phyloP scores from a whole-genome alignment of 2,329 filamentous ascomycete genomes.

The Claviceps humidiphila region DNA sequence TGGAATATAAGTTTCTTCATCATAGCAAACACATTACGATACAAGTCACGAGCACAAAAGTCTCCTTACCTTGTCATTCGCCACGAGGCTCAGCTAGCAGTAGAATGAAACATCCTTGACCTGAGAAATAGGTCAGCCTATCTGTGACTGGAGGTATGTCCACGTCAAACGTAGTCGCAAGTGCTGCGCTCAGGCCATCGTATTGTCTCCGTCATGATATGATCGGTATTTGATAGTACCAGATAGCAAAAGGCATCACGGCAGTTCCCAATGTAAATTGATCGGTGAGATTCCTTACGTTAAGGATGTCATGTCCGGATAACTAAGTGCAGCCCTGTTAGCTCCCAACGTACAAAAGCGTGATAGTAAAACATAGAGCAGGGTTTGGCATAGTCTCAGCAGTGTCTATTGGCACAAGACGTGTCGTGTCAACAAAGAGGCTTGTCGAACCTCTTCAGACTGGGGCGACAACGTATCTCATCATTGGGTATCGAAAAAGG shows the following conservation, averaged over 20 bases:
- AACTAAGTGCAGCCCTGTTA: constrained; percentile 1
- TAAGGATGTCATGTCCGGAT: background rate
- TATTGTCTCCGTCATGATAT: constrained; percentile 23
- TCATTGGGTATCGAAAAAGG: constrained; percentile 24
- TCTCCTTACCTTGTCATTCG: constrained; percentile 13
- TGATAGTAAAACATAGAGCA: background rate
- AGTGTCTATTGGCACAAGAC: constrained; percentile 45
- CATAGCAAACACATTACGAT: constrained; percentile 27
- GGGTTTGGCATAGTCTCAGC: constrained; percentile 24
- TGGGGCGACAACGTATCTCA: constrained; percentile 37
- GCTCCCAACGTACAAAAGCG: background rate
- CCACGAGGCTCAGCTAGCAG: background rate
- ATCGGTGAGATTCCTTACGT: constrained; percentile 1
- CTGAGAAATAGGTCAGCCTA: background rate
- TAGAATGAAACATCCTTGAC: background rate
- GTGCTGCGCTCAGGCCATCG: constrained; percentile 17
- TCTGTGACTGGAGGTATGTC: too few species aligned
- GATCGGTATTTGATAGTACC: constrained; percentile 35
- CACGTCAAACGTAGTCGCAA: background rate
- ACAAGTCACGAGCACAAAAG: background rate
- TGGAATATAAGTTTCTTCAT: constrained; percentile 59
- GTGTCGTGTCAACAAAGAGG: constrained; percentile 35
- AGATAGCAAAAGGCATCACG: constrained; percentile 26
- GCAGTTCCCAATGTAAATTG: constrained; percentile 8
- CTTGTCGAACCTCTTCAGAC: constrained; percentile 35